Evolutionary conservation across 768 basidiomycete genomes (phyloP).

Genomic region (Lentinus tigrinus): DNA sequence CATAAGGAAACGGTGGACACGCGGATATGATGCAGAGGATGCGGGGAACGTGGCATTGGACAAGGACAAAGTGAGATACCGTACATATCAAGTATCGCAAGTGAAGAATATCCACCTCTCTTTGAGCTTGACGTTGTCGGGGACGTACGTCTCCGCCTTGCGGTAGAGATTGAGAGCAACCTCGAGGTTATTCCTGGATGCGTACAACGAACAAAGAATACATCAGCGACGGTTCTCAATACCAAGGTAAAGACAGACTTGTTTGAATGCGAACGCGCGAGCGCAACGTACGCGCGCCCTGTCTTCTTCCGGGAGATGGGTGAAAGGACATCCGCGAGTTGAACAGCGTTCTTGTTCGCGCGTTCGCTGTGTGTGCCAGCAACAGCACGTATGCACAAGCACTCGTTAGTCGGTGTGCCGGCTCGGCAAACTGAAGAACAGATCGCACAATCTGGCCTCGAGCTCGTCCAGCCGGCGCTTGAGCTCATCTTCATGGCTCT

Average conservation of each 20-base stretch:
- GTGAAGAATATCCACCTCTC: slow-evolving; percentile 84
- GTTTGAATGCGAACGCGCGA: slow-evolving; percentile 78
- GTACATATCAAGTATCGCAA: slow-evolving; percentile 59
- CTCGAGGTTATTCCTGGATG: slow-evolving; percentile 72
- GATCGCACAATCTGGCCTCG: slow-evolving; percentile 68
- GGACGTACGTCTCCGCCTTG: slow-evolving; percentile 79
- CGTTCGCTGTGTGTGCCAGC: slow-evolving; percentile 45
- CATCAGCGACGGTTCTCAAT: background rate
- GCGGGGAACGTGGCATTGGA: slow-evolving; percentile 21
- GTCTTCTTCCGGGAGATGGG: slow-evolving; percentile 79
- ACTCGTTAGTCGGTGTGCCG: background rate
- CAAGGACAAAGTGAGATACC: slow-evolving; percentile 42
- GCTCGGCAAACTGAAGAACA: background rate
- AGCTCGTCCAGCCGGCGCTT: slow-evolving; percentile 63
- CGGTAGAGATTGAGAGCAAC: slow-evolving; percentile 79
- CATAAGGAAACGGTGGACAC: slow-evolving; percentile 15
- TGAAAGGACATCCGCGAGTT: slow-evolving; percentile 62
- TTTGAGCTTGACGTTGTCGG: slow-evolving; percentile 82
- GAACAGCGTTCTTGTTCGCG: slow-evolving; percentile 52
- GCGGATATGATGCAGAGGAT: slow-evolving; percentile 23
- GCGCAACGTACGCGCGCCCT: slow-evolving; percentile 79
- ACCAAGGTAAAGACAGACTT: slow-evolving; percentile 47
- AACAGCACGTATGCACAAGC: slow-evolving; percentile 2
- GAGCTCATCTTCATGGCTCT: slow-evolving; percentile 68
- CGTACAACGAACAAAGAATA: background rate